Conservation (phyloP, 352 stramenopile genomes). For the Pseudoperonospora humuli region DNA sequence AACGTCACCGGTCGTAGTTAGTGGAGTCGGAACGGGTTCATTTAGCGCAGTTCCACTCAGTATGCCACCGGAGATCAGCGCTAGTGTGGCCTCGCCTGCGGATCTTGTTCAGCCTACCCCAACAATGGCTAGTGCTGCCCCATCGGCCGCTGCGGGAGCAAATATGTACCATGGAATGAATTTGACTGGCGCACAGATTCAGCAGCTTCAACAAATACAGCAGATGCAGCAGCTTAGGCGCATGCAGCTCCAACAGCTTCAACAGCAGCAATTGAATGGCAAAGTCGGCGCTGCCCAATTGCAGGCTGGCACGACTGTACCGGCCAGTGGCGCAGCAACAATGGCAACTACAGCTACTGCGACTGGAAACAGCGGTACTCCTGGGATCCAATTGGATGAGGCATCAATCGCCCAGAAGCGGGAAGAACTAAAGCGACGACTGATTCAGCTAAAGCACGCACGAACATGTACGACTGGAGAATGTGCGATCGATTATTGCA, state of each 20-base stretch:
- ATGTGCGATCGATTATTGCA: constrained; percentile 77
- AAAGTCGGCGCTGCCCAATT: constrained; percentile 22
- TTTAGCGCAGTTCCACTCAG: constrained; percentile 59
- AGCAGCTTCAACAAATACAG: constrained; percentile 82
- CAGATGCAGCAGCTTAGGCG: constrained; percentile 79
- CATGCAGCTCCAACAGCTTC: constrained; percentile 71
- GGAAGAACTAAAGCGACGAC: constrained; percentile 73
- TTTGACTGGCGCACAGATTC: constrained; percentile 60
- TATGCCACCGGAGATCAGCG: constrained; percentile 67
- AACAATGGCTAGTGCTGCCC: constrained; percentile 30
- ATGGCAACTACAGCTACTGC: constrained; percentile 10
- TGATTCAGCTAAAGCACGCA: constrained; percentile 85
- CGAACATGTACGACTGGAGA: constrained; percentile 70
- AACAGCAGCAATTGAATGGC: constrained; percentile 41
- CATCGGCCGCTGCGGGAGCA: constrained; percentile 22
- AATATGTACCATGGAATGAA: constrained; percentile 78
- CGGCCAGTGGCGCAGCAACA: constrained; percentile 20
- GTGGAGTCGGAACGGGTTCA: constrained; percentile 11
- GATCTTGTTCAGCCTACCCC: constrained; percentile 34
- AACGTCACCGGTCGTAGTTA: constrained; percentile 13
- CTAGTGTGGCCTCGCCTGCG: constrained; percentile 24
- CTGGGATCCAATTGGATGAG: constrained; percentile 64
- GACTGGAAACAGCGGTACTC: constrained; percentile 14
- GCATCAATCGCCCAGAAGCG: constrained; percentile 77
- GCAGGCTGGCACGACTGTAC: constrained; percentile 10